Base-by-base conservation (phyloP, 495 filamentous ascomycete species). In the Neurospora sp. region DNA sequence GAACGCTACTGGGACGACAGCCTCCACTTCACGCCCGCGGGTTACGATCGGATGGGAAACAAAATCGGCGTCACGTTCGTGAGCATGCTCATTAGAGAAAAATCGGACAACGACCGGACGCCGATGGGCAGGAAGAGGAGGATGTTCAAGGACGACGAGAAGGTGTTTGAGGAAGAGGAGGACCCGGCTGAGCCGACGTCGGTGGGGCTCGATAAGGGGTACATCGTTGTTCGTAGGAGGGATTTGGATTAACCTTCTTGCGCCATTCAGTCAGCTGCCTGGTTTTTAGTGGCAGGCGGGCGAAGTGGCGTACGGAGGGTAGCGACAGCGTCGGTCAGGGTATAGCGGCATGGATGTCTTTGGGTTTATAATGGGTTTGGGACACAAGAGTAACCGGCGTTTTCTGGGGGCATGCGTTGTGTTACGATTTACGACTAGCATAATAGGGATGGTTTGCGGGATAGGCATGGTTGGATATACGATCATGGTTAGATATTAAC, bases 1-100 rank as follows among this genome's bases (percentile, higher is more conserved):
- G 70, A 82, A 5, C 78, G 78, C 46, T 85, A 88, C 70, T 90
- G 88, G 85, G 85, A 89, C 74, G 90, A 92, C 81, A 85, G 84
- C 18, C 71, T 91, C 35, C 90, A 92, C 79, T 82, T 91, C 61
- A 89, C 85, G 8, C 77, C 83, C 4, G 81, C 77, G 31, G 90
- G 90, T 14, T 91, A 92, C 80, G 82, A 88, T 71, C 71, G 85
- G 65, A 86, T 92, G 73, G 90, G 90, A 0, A 76, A 85, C 69
- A 80, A 83, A 69, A 82, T 90, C 65, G 88, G 82, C 61, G 80
- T 82, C 39, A 80, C 78, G 53, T 73, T 90, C 6, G 79, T 86
- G 68, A 78, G 78, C 10, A 73, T 87, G 7, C 71, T 87, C 31
- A 76, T 81, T 72, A 77, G 78, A 11, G 78, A 83, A n/a, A 76